Evolutionary conservation across 176 grass and related monocot genomes (phyloP).

Genomic region (Zea luxurians): DNA sequence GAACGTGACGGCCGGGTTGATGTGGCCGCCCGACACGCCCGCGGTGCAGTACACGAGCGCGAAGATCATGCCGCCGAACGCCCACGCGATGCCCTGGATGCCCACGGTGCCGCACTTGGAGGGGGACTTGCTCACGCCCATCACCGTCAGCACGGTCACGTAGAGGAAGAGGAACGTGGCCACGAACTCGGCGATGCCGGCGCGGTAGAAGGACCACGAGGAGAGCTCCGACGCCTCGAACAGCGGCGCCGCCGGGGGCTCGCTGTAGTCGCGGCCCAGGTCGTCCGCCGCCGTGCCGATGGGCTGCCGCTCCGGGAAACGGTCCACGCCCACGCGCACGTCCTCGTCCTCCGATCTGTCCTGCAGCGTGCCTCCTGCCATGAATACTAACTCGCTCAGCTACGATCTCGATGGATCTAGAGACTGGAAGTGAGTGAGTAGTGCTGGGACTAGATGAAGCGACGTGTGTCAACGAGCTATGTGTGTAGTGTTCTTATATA

Average conservation of each 20-base stretch:
- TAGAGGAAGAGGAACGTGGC: constrained; percentile 91
- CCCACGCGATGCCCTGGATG: constrained; percentile 78
- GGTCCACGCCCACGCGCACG: constrained; percentile 30
- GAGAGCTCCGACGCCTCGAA: constrained; percentile 21
- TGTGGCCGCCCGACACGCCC: constrained; percentile 35
- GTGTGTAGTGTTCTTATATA: background rate
- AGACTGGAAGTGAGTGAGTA: background rate
- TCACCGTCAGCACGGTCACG: constrained; percentile 77
- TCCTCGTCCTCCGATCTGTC: constrained; percentile 7
- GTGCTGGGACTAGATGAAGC: background rate
- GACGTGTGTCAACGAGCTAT: background rate
- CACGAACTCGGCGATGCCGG: constrained; percentile 83
- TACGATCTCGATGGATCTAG: background rate
- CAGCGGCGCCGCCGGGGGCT: constrained; percentile 24
- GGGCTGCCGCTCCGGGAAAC: background rate
- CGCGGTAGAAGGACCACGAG: constrained; percentile 86
- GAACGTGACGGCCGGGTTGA: constrained; percentile 34
- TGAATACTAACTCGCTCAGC: background rate
- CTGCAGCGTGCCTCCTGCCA: constrained; percentile 21
- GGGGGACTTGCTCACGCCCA: constrained; percentile 58
- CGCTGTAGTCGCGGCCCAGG: constrained; percentile 5
- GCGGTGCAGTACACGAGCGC: constrained; percentile 86
- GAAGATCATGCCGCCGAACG: constrained; percentile 86
- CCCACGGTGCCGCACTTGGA: constrained; percentile 71
- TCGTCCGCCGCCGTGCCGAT: constrained; percentile 28